These are phyloP conservation scores for Phylloporus rhodoxanthus DNA, from an alignment of 768 basidiomycete genomes.

Conservation along the genomic window DNA sequence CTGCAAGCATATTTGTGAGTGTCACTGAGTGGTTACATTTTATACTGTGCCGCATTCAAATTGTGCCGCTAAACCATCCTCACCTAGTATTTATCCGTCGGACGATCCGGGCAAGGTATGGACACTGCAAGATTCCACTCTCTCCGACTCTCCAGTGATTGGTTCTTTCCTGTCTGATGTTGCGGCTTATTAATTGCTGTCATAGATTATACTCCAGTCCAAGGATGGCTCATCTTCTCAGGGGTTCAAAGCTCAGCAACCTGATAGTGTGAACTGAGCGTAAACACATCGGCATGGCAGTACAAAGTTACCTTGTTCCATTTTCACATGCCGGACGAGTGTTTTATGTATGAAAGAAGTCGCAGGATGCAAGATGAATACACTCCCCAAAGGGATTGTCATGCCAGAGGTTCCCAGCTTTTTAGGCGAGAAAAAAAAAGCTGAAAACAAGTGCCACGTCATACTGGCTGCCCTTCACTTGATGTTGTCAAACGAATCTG, in stretches of 20 bases:
- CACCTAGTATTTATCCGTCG: background rate
- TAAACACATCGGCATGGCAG: background rate
- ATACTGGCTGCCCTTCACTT: too few relatives aligned
- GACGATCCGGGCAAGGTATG: background rate
- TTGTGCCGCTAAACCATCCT: background rate
- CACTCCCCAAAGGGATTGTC: background rate
- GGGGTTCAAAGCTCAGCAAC: background rate
- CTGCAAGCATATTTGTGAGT: background rate
- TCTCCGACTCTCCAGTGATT: background rate
- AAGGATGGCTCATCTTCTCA: background rate
- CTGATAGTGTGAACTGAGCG: background rate
- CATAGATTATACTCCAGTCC: background rate
- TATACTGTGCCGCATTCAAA: background rate
- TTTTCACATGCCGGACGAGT: background rate
- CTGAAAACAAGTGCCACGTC: too few relatives aligned
- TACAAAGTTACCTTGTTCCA: background rate
- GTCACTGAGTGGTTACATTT: background rate
- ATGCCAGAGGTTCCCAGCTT: background rate
- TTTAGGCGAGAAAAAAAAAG: too few relatives aligned
- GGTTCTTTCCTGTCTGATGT: background rate
- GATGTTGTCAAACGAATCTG: too few relatives aligned
- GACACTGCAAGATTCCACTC: background rate
- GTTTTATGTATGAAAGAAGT: too few relatives aligned
- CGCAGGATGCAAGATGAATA: background rate
- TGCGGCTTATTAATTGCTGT: background rate